phyloP scores from a whole-genome alignment of 2,329 filamentous ascomycete genomes.

The Cryphonectria carpinicola region DNA sequence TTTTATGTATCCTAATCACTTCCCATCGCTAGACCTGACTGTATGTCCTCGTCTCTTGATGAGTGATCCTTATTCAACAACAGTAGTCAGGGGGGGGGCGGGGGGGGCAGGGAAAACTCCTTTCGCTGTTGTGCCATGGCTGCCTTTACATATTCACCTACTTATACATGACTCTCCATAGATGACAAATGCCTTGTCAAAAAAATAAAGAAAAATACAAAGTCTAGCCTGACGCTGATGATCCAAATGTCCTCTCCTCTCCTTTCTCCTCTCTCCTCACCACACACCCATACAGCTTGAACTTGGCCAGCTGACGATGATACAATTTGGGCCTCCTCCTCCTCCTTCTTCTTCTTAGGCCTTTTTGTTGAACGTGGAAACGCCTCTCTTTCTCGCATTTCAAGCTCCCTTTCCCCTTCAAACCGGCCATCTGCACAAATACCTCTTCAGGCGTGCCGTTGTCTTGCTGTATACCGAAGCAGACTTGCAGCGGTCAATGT shows the following conservation, averaged over 20 bases:
- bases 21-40: constrained; percentile 11
- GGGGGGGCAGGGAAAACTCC: neutral
- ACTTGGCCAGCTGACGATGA: neutral
- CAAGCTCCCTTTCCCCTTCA: neutral
- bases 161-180: constrained; percentile 26
- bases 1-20: constrained; percentile 18
- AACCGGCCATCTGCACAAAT: neutral
- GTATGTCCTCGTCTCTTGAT: neutral
- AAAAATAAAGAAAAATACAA: neutral
- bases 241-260: constrained; percentile 20
- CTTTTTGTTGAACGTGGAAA: neutral
- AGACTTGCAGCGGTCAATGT: neutral
- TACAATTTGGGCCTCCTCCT: neutral
- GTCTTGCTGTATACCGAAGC: neutral
- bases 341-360: neutral
- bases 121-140: constrained; percentile 11
- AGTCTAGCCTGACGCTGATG: constrained; percentile 22
- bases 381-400: too few species aligned
- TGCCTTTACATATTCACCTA: constrained; percentile 24
- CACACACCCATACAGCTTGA: neutral
- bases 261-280: too few species aligned
- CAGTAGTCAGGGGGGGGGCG: neutral
- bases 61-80: constrained; percentile 24
- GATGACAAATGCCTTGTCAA: constrained; percentile 25
- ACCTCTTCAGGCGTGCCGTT: neutral